These are phyloP conservation scores for Barbarea vulgaris DNA, from an alignment of 345 rosid genomes.

Conservation along the genomic window DNA sequence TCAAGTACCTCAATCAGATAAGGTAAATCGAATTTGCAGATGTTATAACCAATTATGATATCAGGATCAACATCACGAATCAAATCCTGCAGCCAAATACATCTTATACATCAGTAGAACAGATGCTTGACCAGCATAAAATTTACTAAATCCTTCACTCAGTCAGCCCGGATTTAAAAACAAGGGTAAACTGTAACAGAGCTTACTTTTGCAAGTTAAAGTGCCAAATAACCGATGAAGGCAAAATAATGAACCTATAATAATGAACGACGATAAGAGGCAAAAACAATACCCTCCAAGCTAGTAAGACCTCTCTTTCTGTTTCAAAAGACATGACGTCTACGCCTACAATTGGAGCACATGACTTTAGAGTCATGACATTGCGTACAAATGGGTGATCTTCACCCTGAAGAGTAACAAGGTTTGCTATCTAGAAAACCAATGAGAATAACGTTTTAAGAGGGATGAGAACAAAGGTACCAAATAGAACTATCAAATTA, in stretches of 20 bases:
- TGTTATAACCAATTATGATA: constrained; percentile 94
- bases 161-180: neutral
- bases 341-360: constrained; percentile 90
- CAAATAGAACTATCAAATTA: constrained; percentile 7
- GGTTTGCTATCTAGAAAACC: constrained; percentile 82
- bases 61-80: constrained; percentile 94
- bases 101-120: constrained; percentile 32
- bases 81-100: constrained; percentile 70
- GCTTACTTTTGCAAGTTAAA: constrained; percentile 2
- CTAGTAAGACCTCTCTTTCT: constrained; percentile 87
- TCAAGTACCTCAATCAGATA: constrained; percentile 89
- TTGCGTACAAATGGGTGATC: constrained; percentile 82
- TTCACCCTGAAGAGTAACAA: constrained; percentile 94
- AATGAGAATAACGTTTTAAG: constrained; percentile 31
- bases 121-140: constrained; percentile 24
- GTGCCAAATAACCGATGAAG: neutral
- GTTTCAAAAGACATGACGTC: constrained; percentile 92
- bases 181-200: neutral
- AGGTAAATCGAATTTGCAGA: constrained; percentile 98
- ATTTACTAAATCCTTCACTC: constrained; percentile 14
- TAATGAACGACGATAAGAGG: constrained; percentile 15
- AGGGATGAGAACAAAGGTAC: neutral
- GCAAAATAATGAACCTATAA: neutral
- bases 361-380: constrained; percentile 95
- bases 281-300: constrained; percentile 84